These are phyloP conservation scores for Vaccinium macrocarpon DNA, from an alignment of 148 eudicot species.

Conservation along the genomic window DNA sequence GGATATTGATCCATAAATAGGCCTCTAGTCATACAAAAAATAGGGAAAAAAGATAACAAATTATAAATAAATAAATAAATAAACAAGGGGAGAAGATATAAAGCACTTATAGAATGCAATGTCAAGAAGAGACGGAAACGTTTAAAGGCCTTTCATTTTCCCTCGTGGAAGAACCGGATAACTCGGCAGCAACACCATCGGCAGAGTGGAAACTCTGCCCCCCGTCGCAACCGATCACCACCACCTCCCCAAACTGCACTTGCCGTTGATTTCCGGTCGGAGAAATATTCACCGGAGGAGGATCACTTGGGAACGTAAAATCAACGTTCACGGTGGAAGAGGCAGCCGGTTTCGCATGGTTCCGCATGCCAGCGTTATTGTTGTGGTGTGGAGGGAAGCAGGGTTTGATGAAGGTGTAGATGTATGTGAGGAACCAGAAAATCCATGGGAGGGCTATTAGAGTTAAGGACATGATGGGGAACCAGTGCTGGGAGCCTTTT, in stretches of 20 bases:
- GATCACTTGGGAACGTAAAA: background rate
- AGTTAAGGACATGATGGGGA: slow-evolving; percentile 19
- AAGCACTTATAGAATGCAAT: background rate
- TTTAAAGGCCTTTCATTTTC: slow-evolving; percentile 12
- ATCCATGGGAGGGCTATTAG: slow-evolving; percentile 32
- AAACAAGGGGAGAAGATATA: background rate
- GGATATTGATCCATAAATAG: background rate
- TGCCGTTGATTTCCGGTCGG: background rate
- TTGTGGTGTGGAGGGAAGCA: background rate
- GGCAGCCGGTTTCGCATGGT: background rate
- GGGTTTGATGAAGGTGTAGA: slow-evolving; percentile 28
- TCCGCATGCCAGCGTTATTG: background rate
- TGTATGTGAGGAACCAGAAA: slow-evolving; percentile 34
- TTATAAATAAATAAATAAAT: background rate
- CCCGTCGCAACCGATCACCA: background rate
- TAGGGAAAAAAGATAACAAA: background rate
- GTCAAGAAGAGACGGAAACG: slow-evolving; percentile 1
- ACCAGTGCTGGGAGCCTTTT: slow-evolving; percentile 23
- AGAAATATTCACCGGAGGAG: background rate
- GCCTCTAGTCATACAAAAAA: background rate
- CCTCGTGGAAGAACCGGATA: background rate
- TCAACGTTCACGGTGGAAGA: background rate
- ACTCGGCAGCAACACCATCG: background rate
- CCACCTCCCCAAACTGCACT: slow-evolving; percentile 11
- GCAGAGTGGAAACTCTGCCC: background rate